A percentile compares a stretch with the other conserved stretches of the same genome.
phyloP scores from a whole-genome alignment of 495 filamentous ascomycete species.

The Penicillium maclennaniae region DNA sequence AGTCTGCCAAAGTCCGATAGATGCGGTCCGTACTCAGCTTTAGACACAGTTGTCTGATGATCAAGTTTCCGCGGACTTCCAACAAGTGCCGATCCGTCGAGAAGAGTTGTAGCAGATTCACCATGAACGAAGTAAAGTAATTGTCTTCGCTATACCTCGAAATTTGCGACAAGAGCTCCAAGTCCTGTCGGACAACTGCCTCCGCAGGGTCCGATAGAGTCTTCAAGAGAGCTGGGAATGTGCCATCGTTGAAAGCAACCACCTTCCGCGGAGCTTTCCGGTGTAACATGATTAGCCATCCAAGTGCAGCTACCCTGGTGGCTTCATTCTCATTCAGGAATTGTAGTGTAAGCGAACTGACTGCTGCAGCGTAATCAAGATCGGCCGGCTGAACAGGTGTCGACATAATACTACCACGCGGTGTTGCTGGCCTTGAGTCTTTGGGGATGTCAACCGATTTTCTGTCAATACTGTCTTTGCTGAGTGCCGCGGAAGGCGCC shows the following conservation, averaged over 20 bases:
- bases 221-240: constrained; percentile 93
- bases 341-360: constrained; percentile 87
- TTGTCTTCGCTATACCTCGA: constrained; percentile 93
- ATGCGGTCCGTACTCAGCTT: constrained; percentile 92
- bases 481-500: constrained; percentile 39
- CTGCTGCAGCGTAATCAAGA: constrained; percentile 95
- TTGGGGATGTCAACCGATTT: constrained; percentile 44
- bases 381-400: constrained; percentile 53
- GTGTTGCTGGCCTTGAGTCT: constrained; percentile 46
- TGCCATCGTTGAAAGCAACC: constrained; percentile 93
- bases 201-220: constrained; percentile 95
- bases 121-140: constrained; percentile 98
- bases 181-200: constrained; percentile 90
- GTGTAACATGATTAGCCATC: constrained; percentile 97
- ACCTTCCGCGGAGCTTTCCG: constrained; percentile 91
- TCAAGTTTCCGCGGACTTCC: constrained; percentile 90
- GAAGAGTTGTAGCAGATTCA: constrained; percentile 90
- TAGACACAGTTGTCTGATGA: constrained; percentile 91
- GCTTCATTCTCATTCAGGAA: constrained; percentile 97
- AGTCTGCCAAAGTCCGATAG: constrained; percentile 92
- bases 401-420: constrained; percentile 40
- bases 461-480: constrained; percentile 48
- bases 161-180: constrained; percentile 93
- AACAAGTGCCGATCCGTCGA: constrained; percentile 87
- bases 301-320: constrained; percentile 86